Base-by-base conservation (phyloP, 768 basidiomycete genomes). In the Termitomyces eurrhizus region DNA sequence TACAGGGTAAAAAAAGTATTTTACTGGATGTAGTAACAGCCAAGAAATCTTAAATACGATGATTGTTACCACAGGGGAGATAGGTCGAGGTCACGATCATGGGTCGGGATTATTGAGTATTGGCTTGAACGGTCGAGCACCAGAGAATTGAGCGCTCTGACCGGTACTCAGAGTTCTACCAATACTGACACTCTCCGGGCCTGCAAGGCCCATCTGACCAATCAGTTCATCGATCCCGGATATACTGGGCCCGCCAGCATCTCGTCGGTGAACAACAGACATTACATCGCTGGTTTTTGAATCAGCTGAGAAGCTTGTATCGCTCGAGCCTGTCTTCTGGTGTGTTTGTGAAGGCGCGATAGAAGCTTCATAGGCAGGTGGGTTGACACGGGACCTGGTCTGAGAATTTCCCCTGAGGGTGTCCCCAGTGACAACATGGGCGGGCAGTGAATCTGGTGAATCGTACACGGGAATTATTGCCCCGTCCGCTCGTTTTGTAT, bases 291-390 rank as follows among this genome's bases (percentile, higher is more conserved):
- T 60, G n/a, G 62, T 53, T 24, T 56, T 65, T 3, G 72, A 72
- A 29, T 71, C 67, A 24, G 66, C 61, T 9, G 76, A 73, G 35
- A 66, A 68, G 16, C 69, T 57, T 9, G 76, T 72, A 63, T 77
- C 76, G 1, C 71, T 67, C 2, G 73, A 76, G 9, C 56, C 65
- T 51, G 72, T 69, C 59, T 74, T 74, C 33, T 57, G 56, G 29
- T 67, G 72, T 3, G 13, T 33, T 35, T 56, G 59, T n/a, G 60
- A 46, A 21, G 66, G 58, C 12, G 58, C 49, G n/a, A 66, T 56
- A 16, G 59, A 64, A 5, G 65, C 61, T 26, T 65, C 61, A 6
- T 80, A 79, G 1, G 75, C 72, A 12, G 79, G 79, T 3, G 79
- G 79, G 45, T 76, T 76, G 56, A 69, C 63, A 9, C 69, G 69